Percentiles rank a stretch among this genome's conserved stretches.
Conservation (phyloP, 129 eudicot species). For the Helianthus tuberosus region DNA sequence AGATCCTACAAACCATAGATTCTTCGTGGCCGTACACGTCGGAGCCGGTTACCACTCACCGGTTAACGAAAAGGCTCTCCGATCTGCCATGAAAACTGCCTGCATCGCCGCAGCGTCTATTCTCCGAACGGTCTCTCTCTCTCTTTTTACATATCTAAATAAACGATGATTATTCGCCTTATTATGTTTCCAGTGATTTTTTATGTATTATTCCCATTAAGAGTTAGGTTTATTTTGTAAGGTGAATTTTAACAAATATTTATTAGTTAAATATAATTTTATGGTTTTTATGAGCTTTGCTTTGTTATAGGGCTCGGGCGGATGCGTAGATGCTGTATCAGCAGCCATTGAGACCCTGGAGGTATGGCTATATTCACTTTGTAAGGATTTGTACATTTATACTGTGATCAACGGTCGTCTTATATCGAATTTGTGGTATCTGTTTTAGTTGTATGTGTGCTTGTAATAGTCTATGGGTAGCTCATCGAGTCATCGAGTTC, state of each 20-base stretch:
- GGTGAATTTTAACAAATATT: too few relatives aligned
- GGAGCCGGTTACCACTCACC: slow-evolving; percentile 98
- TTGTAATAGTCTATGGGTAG: too few relatives aligned
- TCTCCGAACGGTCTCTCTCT: slow-evolving; percentile 56
- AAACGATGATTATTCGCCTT: neutral
- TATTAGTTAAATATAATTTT: too few relatives aligned
- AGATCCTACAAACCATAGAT: slow-evolving; percentile 35
- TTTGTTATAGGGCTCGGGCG: slow-evolving; percentile 56
- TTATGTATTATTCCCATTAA: neutral
- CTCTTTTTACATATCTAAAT: neutral
- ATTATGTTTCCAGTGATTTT: neutral
- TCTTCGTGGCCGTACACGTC: slow-evolving; percentile 95
- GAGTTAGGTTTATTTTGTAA: too few relatives aligned
- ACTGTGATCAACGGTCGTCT: neutral
- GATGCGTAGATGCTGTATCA: slow-evolving; percentile 82
- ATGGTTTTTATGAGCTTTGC: slow-evolving; percentile 16
- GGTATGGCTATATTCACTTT: slow-evolving; percentile 44
- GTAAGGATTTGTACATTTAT: too few relatives aligned
- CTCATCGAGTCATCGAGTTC: too few relatives aligned
- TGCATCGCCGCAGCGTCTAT: slow-evolving; percentile 84
- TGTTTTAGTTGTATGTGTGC: slow-evolving; percentile 17
- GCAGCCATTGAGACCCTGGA: slow-evolving; percentile 80
- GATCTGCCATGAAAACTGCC: slow-evolving; percentile 94
- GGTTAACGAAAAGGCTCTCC: slow-evolving; percentile 78
- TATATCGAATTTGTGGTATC: neutral